A percentile compares a stretch with the other conserved stretches of the same genome.
phyloP scores from a whole-genome alignment of 2,329 filamentous ascomycete genomes.

The Chaetomium sp. region DNA sequence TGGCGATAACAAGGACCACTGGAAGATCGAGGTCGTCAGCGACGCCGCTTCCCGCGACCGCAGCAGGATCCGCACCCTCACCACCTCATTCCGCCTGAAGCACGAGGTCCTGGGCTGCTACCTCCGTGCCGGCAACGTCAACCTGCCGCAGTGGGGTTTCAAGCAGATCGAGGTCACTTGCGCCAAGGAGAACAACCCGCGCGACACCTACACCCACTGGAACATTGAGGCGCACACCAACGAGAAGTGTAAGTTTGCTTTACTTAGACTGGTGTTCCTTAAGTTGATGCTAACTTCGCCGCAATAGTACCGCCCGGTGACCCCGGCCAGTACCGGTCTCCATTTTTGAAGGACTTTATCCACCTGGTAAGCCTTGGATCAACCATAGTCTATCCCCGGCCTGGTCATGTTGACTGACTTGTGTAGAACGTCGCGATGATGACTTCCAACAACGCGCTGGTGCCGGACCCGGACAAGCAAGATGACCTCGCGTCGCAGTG shows the following conservation, averaged over 20 bases:
- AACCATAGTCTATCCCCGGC: neutral
- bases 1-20: slow-evolving; percentile 97
- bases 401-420: slow-evolving; percentile 1
- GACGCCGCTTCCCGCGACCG: slow-evolving; percentile 84
- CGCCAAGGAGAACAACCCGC: slow-evolving; percentile 84
- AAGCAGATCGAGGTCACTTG: slow-evolving; percentile 99
- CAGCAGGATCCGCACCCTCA: slow-evolving; percentile 81
- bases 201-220: slow-evolving; percentile 96
- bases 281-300: slow-evolving; percentile 27
- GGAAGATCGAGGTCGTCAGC: slow-evolving; percentile 84
- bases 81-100: slow-evolving; percentile 83
- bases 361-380: slow-evolving; percentile 43
- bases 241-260: slow-evolving; percentile 64
- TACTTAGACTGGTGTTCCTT: neutral
- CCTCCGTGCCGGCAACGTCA: slow-evolving; percentile 88
- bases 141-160: slow-evolving; percentile 98
- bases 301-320: slow-evolving; percentile 73
- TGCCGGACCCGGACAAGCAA: slow-evolving; percentile 97
- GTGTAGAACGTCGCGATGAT: slow-evolving; percentile 89
- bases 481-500: slow-evolving; percentile 93
- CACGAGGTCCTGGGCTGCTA: slow-evolving; percentile 84
- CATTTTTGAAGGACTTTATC: slow-evolving; percentile 95
- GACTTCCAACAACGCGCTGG: slow-evolving; percentile 98
- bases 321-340: slow-evolving; percentile 88
- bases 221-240: slow-evolving; percentile 95